Conservation (phyloP, 352 stramenopile species). For the Globisporangium acanthophoron region DNA sequence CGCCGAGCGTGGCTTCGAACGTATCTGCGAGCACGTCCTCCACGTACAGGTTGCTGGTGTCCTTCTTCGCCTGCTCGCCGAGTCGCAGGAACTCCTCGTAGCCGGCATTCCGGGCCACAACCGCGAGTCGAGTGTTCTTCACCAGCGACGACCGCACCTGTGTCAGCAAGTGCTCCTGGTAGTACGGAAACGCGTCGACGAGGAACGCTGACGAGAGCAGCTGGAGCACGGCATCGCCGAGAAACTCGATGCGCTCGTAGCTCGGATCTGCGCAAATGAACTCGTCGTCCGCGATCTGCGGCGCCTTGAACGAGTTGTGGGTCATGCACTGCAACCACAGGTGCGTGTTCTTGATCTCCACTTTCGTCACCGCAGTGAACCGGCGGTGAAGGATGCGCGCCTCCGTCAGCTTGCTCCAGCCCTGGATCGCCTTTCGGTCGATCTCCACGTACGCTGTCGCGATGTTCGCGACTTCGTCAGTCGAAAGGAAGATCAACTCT, state of each 20-base stretch:
- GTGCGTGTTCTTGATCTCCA: constrained; percentile 58
- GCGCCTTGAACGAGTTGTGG: constrained; percentile 68
- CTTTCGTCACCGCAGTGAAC: constrained; percentile 43
- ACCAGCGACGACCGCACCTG: constrained; percentile 76
- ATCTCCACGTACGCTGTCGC: constrained; percentile 44
- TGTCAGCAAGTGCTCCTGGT: constrained; percentile 76
- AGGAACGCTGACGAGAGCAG: constrained; percentile 76
- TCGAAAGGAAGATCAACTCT: constrained; percentile 59
- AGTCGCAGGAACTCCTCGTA: constrained; percentile 76
- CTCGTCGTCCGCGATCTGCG: constrained; percentile 60
- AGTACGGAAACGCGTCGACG: constrained; percentile 72
- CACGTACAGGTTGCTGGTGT: constrained; percentile 49
- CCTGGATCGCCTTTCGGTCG: constrained; percentile 45
- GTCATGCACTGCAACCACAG: constrained; percentile 79
- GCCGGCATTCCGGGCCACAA: constrained; percentile 45
- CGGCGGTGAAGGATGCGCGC: constrained; percentile 39
- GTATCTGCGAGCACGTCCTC: constrained; percentile 76
- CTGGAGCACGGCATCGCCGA: constrained; percentile 80
- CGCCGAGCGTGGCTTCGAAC: constrained; percentile 75
- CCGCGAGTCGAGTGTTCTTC: constrained; percentile 77
- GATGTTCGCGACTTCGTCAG: constrained; percentile 35
- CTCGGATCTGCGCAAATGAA: constrained; percentile 65
- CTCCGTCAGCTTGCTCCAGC: constrained; percentile 40
- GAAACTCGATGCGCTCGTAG: constrained; percentile 84
- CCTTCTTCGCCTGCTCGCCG: constrained; percentile 51